Percentiles rank a stretch among this genome's conserved stretches.
Conservation (phyloP, 768 basidiomycete genomes). For the Filobasidium floriforme region DNA sequence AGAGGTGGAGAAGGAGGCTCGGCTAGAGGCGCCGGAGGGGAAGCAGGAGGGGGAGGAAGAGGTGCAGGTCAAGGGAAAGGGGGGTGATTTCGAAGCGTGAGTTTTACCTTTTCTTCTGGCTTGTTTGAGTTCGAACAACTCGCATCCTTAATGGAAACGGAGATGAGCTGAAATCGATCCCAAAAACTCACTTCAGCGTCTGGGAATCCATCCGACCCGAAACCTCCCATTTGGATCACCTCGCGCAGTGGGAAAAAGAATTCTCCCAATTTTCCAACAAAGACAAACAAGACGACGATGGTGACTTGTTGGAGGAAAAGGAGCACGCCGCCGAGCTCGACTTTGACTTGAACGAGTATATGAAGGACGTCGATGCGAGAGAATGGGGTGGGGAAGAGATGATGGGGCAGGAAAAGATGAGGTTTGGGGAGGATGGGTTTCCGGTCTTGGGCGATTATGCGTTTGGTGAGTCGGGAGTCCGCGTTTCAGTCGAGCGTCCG, state of each 20-base stretch:
- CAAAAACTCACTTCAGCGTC: conserved; percentile 20
- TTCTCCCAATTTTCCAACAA: conserved; percentile 59
- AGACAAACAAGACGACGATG: conserved; percentile 48
- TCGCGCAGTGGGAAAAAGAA: conserved; percentile 44
- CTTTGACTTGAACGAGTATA: conserved; percentile 52
- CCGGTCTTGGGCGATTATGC: conserved; percentile 65
- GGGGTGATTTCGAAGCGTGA: conserved; percentile 63
- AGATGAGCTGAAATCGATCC: not conserved
- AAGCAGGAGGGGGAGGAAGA: conserved; percentile 28
- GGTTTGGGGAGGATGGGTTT: conserved; percentile 55
- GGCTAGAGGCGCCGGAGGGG: conserved; percentile 22
- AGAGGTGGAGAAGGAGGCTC: conserved; percentile 19
- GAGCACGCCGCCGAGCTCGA: conserved; percentile 51
- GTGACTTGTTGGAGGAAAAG: conserved; percentile 38
- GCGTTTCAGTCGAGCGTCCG: not conserved
- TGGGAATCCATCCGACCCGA: conserved; percentile 43
- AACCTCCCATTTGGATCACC: conserved; percentile 36
- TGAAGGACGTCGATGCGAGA: conserved; percentile 45
- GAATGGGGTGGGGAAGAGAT: conserved; percentile 25
- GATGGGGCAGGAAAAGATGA: conserved; percentile 25
- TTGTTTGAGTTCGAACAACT: not conserved
- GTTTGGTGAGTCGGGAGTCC: conserved; percentile 58
- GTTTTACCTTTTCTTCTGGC: not conserved
- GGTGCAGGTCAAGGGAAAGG: conserved; percentile 6
- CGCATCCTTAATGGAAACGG: not conserved